Conservation (phyloP, 1,139 yeast genomes). For the Sugiyamaella grinbergsii region DNA sequence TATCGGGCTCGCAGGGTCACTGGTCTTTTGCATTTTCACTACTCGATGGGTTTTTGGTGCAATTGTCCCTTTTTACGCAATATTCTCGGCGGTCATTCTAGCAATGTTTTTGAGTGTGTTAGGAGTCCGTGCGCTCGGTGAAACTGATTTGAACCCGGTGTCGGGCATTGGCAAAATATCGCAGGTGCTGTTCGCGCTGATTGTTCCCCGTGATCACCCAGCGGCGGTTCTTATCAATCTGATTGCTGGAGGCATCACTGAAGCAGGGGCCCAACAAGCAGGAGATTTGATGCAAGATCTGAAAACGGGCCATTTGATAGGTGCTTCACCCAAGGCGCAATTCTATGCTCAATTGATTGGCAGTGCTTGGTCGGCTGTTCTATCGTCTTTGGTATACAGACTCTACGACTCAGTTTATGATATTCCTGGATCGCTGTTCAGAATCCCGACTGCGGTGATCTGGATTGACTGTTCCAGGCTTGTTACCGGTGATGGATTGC, state of each 20-base stretch:
- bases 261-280: conserved; percentile 99
- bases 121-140: conserved; percentile 93
- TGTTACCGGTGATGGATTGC: conserved; percentile 89
- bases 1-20: conserved; percentile 64
- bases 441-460: conserved; percentile 92
- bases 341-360: conserved; percentile 89
- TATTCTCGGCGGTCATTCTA: conserved; percentile 64
- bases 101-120: conserved; percentile 79
- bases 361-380: conserved; percentile 74
- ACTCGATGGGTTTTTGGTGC: conserved; percentile 69
- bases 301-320: conserved; percentile 88
- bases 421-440: conserved; percentile 76
- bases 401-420: conserved; percentile 79
- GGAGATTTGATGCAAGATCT: conserved; percentile 98
- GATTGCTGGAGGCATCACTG: conserved; percentile 95
- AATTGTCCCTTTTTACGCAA: conserved; percentile 70
- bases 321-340: conserved; percentile 92
- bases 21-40: conserved; percentile 64
- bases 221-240: conserved; percentile 81
- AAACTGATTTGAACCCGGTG: conserved; percentile 95
- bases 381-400: conserved; percentile 80
- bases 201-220: conserved; percentile 75
- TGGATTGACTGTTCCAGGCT: conserved; percentile 96
- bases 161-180: conserved; percentile 95
- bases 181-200: conserved; percentile 79